Base-by-base conservation (phyloP, 2,329 filamentous ascomycete genomes). In the Phialophora chinensis region DNA sequence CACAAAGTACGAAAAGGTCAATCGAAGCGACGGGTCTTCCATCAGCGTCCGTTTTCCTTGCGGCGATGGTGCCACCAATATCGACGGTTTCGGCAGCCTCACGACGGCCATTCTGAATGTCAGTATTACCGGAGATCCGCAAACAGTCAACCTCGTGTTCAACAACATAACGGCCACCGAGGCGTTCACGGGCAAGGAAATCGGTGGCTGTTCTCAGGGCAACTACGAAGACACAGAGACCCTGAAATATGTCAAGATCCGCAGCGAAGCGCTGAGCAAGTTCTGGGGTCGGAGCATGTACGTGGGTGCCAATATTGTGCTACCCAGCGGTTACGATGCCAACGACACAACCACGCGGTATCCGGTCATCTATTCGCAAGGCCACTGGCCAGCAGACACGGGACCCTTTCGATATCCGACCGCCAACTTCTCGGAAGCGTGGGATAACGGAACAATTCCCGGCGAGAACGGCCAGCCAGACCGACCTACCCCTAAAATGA, bases 231-330 rank as follows among this genome's bases (percentile, higher is more conserved):
- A 67, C 55, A 60, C 56, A 10, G 55, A 59, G 17, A 58, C 25
- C 11, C 47, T 67, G 35, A 67, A 63, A 33, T 60, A 67, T 35
- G 60, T 67, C 25, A 67, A 67, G 49, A 67, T 67, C 47, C 60
- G 65, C 31, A 67, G 65, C 47, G 60, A 67, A 55, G 60, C 55
- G 35, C 60, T 67, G 4, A 63, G 60, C 65, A 55, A 59, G n/a
- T 67, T 67, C 55, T 67, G 65, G 65, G 55, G 55, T 53, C 60
- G 65, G 12, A 44, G 58, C 10, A 67, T 67, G 65, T 67, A 67
- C 31, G 60, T 67, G 10, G 65, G 65, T 29, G 65, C 65, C 54
- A 67, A 67, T 17, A 52, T 67, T 27, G 29, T 67, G 2, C 31
- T 67, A 7, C 65, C 65, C 3, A 31, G 23, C 44, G 65, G 65